Evolutionary conservation across 129 eudicot species (phyloP).

Genomic region (Centrapalus pauciflorus): DNA sequence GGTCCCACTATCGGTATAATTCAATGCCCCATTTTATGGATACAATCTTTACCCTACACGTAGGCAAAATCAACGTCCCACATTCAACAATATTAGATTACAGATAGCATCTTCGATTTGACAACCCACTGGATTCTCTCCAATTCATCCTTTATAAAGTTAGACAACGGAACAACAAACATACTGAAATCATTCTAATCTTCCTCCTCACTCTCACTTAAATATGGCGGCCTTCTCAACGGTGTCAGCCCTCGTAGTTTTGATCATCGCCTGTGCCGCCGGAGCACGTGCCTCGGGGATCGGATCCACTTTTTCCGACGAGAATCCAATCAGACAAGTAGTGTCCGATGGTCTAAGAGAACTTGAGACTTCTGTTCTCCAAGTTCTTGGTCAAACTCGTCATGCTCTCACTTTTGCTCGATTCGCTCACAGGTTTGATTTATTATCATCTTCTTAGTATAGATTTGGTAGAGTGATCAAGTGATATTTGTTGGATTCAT

Average conservation of each 20-base stretch:
- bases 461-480: background rate
- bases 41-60: conserved; percentile 7
- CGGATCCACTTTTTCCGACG: conserved; percentile 46
- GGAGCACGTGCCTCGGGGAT: conserved; percentile 24
- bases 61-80: background rate
- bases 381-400: conserved; percentile 57
- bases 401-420: conserved; percentile 91
- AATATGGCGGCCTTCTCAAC: conserved; percentile 25
- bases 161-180: too few relatives aligned
- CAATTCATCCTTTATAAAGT: background rate
- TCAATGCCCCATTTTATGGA: background rate
- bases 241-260: conserved; percentile 12
- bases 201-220: background rate
- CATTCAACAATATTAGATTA: background rate
- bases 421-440: conserved; percentile 77
- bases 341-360: conserved; percentile 59
- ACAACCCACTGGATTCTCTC: background rate
- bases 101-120: background rate
- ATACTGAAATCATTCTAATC: background rate
- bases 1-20: background rate
- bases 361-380: conserved; percentile 42
- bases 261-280: conserved; percentile 30
- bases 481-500: conserved; percentile 9
- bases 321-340: conserved; percentile 82
- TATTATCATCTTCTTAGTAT: background rate